These are phyloP conservation scores for Spathaspora girioi DNA, from an alignment of 805 yeast genomes.

Conservation along the genomic window DNA sequence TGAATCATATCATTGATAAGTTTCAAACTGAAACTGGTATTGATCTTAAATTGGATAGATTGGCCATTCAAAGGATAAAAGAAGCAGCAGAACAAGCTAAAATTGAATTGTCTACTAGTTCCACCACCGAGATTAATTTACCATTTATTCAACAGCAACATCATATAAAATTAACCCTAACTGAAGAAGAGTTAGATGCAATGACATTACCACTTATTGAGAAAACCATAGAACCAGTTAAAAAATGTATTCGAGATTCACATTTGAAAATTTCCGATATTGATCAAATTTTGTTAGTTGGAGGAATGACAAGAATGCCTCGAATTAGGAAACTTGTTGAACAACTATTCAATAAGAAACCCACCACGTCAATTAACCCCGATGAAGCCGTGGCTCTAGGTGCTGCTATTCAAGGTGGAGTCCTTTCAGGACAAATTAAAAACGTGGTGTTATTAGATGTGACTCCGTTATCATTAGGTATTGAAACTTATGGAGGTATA, in stretches of 20 bases:
- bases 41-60: conserved; percentile 49
- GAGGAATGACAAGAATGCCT: conserved; percentile 93
- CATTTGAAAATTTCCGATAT: conserved; percentile 60
- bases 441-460: conserved; percentile 77
- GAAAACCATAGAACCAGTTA: conserved; percentile 69
- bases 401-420: conserved; percentile 89
- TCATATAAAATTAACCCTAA: conserved; percentile 55
- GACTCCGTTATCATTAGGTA: conserved; percentile 78
- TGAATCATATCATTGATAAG: conserved; percentile 51
- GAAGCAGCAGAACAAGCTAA: conserved; percentile 78
- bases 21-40: conserved; percentile 50
- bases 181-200: conserved; percentile 65
- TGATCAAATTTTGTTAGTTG: conserved; percentile 74
- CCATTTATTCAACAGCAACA: conserved; percentile 66
- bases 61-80: conserved; percentile 70
- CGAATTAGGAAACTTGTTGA: conserved; percentile 63
- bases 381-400: conserved; percentile 92
- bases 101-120: conserved; percentile 68
- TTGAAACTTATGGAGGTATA: conserved; percentile 82
- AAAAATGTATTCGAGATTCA: conserved; percentile 72
- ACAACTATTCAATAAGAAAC: conserved; percentile 56
- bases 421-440: conserved; percentile 76
- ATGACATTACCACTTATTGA: conserved; percentile 65
- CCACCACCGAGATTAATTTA: conserved; percentile 57
- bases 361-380: conserved; percentile 77